phyloP scores from a whole-genome alignment of 2,329 filamentous ascomycete genomes.

The Venturiaceae sp. region DNA sequence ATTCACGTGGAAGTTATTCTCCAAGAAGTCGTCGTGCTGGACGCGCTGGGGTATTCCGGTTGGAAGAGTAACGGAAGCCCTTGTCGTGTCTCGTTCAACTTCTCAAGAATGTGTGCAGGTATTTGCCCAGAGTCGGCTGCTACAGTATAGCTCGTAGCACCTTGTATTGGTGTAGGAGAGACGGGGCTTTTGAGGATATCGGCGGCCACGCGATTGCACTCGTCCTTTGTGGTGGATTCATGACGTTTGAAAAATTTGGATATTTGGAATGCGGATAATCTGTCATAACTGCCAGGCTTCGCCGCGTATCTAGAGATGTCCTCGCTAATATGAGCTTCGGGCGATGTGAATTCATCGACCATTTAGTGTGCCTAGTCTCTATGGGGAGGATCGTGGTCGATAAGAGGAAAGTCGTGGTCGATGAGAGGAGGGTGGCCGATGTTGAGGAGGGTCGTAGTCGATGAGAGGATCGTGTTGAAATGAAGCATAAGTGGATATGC shows the following conservation, averaged over 20 bases:
- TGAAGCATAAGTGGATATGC: slow-evolving; percentile 9
- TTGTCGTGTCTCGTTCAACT: slow-evolving; percentile 1
- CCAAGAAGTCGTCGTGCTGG: slow-evolving; percentile 12
- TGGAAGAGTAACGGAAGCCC: slow-evolving; percentile 10
- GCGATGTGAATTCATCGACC: slow-evolving; percentile 10
- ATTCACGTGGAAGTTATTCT: slow-evolving; percentile 9
- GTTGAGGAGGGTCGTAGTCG: slow-evolving; percentile 5
- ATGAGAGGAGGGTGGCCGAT: slow-evolving; percentile 2
- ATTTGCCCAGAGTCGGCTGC: slow-evolving; percentile 10
- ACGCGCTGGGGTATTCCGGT: slow-evolving; percentile 10
- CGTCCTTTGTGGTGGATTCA: slow-evolving; percentile 12
- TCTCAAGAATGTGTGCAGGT: slow-evolving; percentile 7
- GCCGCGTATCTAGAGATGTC: slow-evolving; percentile 12
- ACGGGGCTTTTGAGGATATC: slow-evolving; percentile 12
- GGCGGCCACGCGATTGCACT: slow-evolving; percentile 11
- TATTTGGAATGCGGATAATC: slow-evolving; percentile 12
- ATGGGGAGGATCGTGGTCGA: slow-evolving; percentile 1
- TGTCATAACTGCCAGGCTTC: slow-evolving; percentile 12
- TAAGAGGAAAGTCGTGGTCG: slow-evolving; percentile 5
- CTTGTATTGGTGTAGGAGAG: slow-evolving; percentile 12
- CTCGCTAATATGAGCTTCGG: slow-evolving; percentile 10
- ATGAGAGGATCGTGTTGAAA: slow-evolving; percentile 7
- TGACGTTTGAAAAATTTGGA: slow-evolving; percentile 12
- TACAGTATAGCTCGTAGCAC: slow-evolving; percentile 12
- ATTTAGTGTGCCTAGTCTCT: slow-evolving; percentile 7